Evolutionary conservation across 768 basidiomycete species (phyloP).

Genomic region (Mycena epipterygia): DNA sequence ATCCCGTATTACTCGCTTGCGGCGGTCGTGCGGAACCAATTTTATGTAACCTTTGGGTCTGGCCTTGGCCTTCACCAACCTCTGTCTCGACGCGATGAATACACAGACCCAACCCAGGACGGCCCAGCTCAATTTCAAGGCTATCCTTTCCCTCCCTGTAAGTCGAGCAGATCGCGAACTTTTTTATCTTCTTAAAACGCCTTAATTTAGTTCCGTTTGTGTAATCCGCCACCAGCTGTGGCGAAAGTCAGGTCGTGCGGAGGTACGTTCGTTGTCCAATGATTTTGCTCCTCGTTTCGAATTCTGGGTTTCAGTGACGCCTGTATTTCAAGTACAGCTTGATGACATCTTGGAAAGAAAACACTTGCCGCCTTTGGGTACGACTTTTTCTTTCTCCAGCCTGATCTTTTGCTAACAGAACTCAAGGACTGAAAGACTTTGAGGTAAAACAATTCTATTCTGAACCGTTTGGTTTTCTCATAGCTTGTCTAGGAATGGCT

Average conservation of each 20-base stretch:
- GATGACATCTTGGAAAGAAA: conserved; percentile 83
- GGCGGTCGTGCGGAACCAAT: neutral
- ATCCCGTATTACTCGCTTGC: conserved; percentile 21
- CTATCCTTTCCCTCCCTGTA: conserved; percentile 56
- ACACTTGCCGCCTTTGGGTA: conserved; percentile 84
- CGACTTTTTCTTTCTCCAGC: conserved; percentile 29
- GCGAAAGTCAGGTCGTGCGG: conserved; percentile 78
- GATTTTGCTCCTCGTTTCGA: conserved; percentile 17
- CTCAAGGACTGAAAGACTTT: conserved; percentile 77
- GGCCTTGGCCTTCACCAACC: neutral
- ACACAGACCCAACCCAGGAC: conserved; percentile 48
- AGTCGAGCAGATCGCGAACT: conserved; percentile 28
- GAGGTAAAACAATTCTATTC: conserved; percentile 53
- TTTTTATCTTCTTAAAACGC: conserved; percentile 8
- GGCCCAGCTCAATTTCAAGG: conserved; percentile 42
- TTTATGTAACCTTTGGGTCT: conserved; percentile 20
- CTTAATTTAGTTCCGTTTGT: conserved; percentile 66
- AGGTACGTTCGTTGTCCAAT: conserved; percentile 45
- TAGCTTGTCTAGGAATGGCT: conserved; percentile 72
- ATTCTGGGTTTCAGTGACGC: conserved; percentile 62
- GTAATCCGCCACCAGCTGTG: conserved; percentile 77
- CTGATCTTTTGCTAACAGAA: neutral
- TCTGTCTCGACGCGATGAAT: conserved; percentile 16
- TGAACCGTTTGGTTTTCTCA: neutral
- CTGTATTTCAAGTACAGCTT: conserved; percentile 74